Evolutionary conservation across 768 basidiomycete species (phyloP), one percentile per base, ranked within the genome.

Genomic region (Strobilomyces confusus): DNA sequence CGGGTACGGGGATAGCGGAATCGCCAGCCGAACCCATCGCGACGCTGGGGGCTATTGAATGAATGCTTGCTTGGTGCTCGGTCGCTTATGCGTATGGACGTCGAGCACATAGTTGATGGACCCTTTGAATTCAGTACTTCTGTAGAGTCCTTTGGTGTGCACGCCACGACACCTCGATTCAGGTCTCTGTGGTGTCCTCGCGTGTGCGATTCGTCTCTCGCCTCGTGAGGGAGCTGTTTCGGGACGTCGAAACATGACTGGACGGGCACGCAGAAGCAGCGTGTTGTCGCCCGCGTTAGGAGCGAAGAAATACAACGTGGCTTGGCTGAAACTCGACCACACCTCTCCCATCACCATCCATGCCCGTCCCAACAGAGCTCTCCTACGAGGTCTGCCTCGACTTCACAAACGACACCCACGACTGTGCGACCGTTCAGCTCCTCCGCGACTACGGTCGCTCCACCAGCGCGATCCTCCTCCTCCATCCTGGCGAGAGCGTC

Each of bases 341-440:
- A 47, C 43, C 47, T 54, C 25, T n/a, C 52, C 26, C 52, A 51
- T 25, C 15, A 15, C 52, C 45, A 17, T 42, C 58, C 59, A 87
- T 87, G 86, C 86, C 86, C 54, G 78, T 77, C 26, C 71, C 75
- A 59, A 73, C 81, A 14, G 77, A 83, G 67, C 66, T 63, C 55
- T 56, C 67, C 19, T 86, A 84, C 71, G 85, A 86, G 62, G 77
- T 87, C 64, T 74, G 81, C 50, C 80, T 87, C 65, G 82, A 83
- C 65, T 78, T 88, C 66, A 79, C 78, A 46, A 88, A 87, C 67
- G 86, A 87, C 61, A 85, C 83, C 15, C 79, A 74, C 60, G 81
- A 84, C 63, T 77, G 73, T 49, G 78, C 82, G 54, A 81, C 84
- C 40, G 72, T 87, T 34, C 84, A 87, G 64, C 75, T 84, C 29